Evolutionary conservation across 345 rosid genomes (phyloP), one percentile per base, ranked within the genome.

Genomic region (Populus pruinosa): DNA sequence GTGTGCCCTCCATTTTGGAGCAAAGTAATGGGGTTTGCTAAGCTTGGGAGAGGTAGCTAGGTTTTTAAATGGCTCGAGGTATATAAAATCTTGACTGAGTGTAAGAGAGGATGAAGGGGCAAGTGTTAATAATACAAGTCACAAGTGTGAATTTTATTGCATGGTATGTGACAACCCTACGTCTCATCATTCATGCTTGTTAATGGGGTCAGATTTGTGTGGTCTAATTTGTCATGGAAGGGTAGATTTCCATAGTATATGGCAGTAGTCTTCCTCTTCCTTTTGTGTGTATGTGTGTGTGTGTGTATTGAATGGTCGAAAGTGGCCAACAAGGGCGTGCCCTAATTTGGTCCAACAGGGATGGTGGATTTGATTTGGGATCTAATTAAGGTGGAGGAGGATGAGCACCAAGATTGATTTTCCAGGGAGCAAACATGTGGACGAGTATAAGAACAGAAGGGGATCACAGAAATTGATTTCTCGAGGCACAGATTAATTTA

Each of bases 141-240:
- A 25, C 47, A 18, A 31, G 61, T 17, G 44, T 20, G 1, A 10
- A 1, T n/a, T 66, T 49, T 72, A 47, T 72, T 87, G 84, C 81
- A 84, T 84, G 92, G 90, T 56, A 4, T 29, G 14, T 41, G 85
- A 82, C 80, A 78, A 67, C 72, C 80, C 88, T 81, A 87, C 89
- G 89, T 81, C 72, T 78, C 79, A 31, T 66, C 77, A 69, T 33
- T 36, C 71, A 38, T 39, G 36, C 35, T n/a, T 63, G 11, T 8
- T 36, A 11, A 8, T 3, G 67, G 61, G 23, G 66, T 61, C 47
- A 21, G 20, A 4, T 67, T 69, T 76, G 70, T 80, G 86, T 83
- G 86, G 81, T 53, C 71, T 49, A 71, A 9, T 14, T 23, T 59
- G 63, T 11, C 12, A 23, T n/a, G 1, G 63, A 59, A n/a, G 4